Evolutionary conservation across 257 asterid genomes (phyloP).

Genomic region (Ligustrum vulgare): DNA sequence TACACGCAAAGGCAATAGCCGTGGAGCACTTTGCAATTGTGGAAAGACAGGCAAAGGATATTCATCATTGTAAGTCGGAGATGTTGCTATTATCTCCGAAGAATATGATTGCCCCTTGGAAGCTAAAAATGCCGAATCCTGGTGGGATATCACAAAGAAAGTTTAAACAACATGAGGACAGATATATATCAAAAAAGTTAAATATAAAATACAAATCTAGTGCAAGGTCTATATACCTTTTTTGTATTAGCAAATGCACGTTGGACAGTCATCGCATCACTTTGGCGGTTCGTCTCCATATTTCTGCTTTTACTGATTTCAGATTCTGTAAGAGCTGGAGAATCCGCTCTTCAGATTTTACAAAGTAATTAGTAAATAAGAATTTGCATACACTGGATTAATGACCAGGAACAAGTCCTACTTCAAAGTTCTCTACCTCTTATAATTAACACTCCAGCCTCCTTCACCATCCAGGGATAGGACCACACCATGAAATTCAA

Average conservation of each 20-base stretch:
- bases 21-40: constrained; percentile 69
- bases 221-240: constrained; percentile 46
- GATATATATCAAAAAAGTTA: constrained; percentile 16
- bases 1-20: constrained; percentile 71
- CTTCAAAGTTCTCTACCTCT: constrained; percentile 49
- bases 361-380: constrained; percentile 24
- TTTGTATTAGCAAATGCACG: constrained; percentile 86
- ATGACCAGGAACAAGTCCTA: constrained; percentile 6
- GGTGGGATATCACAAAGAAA: constrained; percentile 29
- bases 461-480: constrained; percentile 99
- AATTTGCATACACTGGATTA: constrained; percentile 8
- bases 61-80: constrained; percentile 48
- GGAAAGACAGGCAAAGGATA: constrained; percentile 62
- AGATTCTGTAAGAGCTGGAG: constrained; percentile 55
- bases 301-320: constrained; percentile 49
- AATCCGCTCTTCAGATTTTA: constrained; percentile 55
- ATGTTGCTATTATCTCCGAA: constrained; percentile 64
- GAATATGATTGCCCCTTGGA: constrained; percentile 63
- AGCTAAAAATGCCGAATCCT: constrained; percentile 72
- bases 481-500: constrained; percentile 95
- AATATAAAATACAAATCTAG: constrained; percentile 20
- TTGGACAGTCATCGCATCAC: constrained; percentile 86
- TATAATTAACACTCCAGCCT: constrained; percentile 88
- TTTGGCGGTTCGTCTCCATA: constrained; percentile 76
- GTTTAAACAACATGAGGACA: constrained; percentile 19